Percentiles rank a stretch among this genome's conserved stretches.
phyloP scores from a whole-genome alignment of 2,329 filamentous ascomycete genomes.

The Trichoderma citrinoviride region DNA sequence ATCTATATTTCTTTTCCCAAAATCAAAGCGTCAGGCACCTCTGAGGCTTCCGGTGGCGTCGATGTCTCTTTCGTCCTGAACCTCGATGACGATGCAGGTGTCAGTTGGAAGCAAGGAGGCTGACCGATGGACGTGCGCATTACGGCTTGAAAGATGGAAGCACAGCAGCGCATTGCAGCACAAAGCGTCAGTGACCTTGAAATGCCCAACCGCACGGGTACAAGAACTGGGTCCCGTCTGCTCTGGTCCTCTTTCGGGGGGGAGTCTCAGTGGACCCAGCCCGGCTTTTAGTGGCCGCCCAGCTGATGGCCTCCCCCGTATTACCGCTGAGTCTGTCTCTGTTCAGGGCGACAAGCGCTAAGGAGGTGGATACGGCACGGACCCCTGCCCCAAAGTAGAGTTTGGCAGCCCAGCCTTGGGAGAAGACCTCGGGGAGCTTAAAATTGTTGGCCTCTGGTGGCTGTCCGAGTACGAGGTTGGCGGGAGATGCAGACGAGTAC shows the following conservation, averaged over 20 bases:
- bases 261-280: slow-evolving; percentile 16
- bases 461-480: slow-evolving; percentile 9
- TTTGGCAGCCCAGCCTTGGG: not conserved
- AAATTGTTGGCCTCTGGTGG: not conserved
- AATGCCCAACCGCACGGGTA: not conserved
- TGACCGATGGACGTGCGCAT: too few relatives aligned
- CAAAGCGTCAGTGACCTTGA: too few relatives aligned
- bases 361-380: not conserved
- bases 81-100: slow-evolving; percentile 16
- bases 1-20: not conserved
- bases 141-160: not conserved
- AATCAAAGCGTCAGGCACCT: not conserved
- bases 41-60: not conserved
- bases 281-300: slow-evolving; percentile 8
- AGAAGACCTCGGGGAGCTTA: not conserved
- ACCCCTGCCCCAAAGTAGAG: slow-evolving; percentile 7
- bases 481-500: slow-evolving; percentile 1
- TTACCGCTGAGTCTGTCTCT: not conserved
- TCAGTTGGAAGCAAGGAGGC: not conserved
- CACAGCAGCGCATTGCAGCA: not conserved
- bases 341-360: slow-evolving; percentile 8
- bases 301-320: slow-evolving; percentile 13
- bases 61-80: not conserved
- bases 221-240: too few relatives aligned
- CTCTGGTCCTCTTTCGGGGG: not conserved